Conservation (phyloP, 2,329 filamentous ascomycete species). For the Emergomyces africanus region DNA sequence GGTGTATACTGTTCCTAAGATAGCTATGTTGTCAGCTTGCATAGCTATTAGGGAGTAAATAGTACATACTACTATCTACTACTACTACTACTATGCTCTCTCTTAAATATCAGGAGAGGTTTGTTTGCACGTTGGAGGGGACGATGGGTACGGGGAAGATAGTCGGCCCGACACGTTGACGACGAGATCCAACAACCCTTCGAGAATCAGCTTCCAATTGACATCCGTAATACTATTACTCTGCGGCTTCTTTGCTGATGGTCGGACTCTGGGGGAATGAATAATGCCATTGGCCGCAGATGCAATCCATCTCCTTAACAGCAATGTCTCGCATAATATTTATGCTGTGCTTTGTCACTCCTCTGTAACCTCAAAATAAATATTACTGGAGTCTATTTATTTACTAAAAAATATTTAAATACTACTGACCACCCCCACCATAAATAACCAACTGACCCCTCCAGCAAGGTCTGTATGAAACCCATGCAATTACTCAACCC, state of each 20-base stretch:
- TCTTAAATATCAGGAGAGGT: too few relatives aligned
- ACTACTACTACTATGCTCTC: too few relatives aligned
- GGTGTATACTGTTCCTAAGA: not conserved
- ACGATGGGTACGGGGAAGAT: too few relatives aligned
- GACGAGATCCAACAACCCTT: not conserved
- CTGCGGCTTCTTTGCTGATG: not conserved
- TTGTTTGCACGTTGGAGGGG: too few relatives aligned
- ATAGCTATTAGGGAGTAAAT: too few relatives aligned
- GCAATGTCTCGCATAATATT: not conserved
- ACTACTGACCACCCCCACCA: not conserved
- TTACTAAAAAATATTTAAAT: too few relatives aligned
- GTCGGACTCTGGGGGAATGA: not conserved
- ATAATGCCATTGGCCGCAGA: not conserved
- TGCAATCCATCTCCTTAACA: not conserved
- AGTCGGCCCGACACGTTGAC: not conserved
- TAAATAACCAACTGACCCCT: not conserved
- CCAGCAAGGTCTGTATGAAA: not conserved
- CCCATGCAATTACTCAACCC: not conserved
- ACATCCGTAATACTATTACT: not conserved
- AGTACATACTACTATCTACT: too few relatives aligned
- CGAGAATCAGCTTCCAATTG: not conserved
- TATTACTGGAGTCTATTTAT: too few relatives aligned
- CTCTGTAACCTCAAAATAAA: not conserved
- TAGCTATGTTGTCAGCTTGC: not conserved
- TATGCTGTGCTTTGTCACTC: not conserved